Base-by-base conservation (phyloP, 345 rosid species). In the Sonneratia alba region DNA sequence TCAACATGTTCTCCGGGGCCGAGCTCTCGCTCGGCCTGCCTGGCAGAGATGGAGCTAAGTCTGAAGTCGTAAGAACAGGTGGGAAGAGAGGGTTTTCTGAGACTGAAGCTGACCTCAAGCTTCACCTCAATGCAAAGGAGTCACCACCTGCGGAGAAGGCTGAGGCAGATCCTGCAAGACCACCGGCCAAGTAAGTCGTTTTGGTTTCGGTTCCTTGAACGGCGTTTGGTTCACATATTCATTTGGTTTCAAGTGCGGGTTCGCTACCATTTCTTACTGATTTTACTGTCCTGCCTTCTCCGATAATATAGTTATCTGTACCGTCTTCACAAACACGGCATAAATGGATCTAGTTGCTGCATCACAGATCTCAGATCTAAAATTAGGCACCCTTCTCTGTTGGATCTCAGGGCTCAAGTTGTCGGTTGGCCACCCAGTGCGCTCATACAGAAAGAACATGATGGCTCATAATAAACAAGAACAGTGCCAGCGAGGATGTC, bases 401-500 rank as follows among this genome's bases (percentile, higher is more conserved):
- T 57, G 32, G 63, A 57, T 57, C 32, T n/a, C 63, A 88, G 96
- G 92, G 88, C 91, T 71, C 98, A 89, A 40, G 91, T 93, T 16
- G 93, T 89, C 75, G 98, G 98, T 24, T 93, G 98, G 98, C 98
- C 98, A 14, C 98, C 98, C 98, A 0, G 95, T 93, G 38, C 79
- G 98, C 66, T 87, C 98, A 22, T 93, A 79, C 83, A 71, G 90
- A 16, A 92, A 92, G 88, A 90, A 86, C 83, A 77, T 89, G 80
- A 56, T 90, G 34, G 63, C 34, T 22, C 32, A 57, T 0, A 57
- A 57, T 21, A 57, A 57, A 57, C 32, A 57, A 57, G 34, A 57
- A 22, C 32, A 57, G 63, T 10, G 3, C 32, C n/a, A 22, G 32
- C 13, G 13, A 57, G 34, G 63, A 57, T 76, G 63, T 11, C 11